Conservation (phyloP, 371 early-diverging fungal genomes). For the Thermomucor indicae-seudaticae region DNA sequence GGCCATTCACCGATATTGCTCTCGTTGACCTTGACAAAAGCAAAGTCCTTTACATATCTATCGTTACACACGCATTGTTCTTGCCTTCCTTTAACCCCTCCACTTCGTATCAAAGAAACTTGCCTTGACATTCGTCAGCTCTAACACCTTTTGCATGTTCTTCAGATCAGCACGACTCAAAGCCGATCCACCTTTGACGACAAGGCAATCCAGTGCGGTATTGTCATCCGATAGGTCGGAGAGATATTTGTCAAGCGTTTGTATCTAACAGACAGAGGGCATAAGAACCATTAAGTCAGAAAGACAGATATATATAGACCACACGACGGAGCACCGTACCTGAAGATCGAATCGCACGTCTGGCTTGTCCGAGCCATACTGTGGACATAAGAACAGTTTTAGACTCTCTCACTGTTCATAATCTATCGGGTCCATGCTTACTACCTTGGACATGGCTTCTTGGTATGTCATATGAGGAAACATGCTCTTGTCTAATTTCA, state of each 20-base stretch:
- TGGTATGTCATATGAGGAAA: conserved; percentile 78
- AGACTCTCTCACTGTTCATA: background rate
- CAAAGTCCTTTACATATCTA: conserved; percentile 17
- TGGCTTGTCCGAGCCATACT: conserved; percentile 91
- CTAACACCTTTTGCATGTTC: conserved; percentile 25
- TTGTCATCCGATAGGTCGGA: conserved; percentile 19
- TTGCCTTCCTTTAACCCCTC: background rate
- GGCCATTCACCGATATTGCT: conserved; percentile 56
- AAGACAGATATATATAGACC: too few species aligned
- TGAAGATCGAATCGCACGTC: conserved; percentile 79
- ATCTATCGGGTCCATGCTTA: background rate
- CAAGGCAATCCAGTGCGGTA: conserved; percentile 36
- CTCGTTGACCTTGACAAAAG: conserved; percentile 56
- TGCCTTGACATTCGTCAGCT: conserved; percentile 25
- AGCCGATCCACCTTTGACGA: conserved; percentile 35
- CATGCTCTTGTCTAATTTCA: conserved; percentile 39
- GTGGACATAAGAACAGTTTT: conserved; percentile 3
- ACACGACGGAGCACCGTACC: too few species aligned
- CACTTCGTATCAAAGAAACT: too few species aligned
- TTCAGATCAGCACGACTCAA: conserved; percentile 37
- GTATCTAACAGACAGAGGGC: conserved; percentile 26
- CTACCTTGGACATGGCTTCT: conserved; percentile 73
- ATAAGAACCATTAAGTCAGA: background rate
- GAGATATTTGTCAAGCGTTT: conserved; percentile 30
- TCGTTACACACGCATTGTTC: background rate